Percentiles rank a stretch among this genome's conserved stretches.
Evolutionary conservation across 768 basidiomycete genomes (phyloP).

Genomic region (Boletus reticulatus): DNA sequence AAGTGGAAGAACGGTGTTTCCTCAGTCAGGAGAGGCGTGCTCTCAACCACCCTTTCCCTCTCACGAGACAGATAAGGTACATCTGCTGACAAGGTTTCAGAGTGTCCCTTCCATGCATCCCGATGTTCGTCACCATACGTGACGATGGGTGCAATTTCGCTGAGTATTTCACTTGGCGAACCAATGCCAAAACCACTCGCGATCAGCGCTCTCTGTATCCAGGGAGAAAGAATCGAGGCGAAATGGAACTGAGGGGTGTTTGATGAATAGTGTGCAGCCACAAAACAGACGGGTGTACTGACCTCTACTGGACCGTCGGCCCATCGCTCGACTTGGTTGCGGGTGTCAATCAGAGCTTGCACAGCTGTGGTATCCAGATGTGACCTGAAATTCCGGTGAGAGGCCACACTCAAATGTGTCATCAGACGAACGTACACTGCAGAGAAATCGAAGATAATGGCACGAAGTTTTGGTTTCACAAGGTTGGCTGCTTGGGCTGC

Average conservation of each 20-base stretch:
- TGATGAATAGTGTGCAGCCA: neutral
- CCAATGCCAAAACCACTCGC: conserved; percentile 91
- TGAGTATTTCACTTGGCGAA: conserved; percentile 36
- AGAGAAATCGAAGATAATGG: conserved; percentile 93
- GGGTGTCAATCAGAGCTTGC: conserved; percentile 88
- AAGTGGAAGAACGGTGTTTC: conserved; percentile 91
- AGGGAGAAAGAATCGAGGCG: conserved; percentile 85
- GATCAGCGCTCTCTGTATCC: conserved; percentile 86
- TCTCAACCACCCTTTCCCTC: neutral
- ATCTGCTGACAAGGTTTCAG: conserved; percentile 20
- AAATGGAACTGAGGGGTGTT: conserved; percentile 79
- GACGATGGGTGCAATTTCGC: conserved; percentile 79
- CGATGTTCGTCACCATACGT: conserved; percentile 50
- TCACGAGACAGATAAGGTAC: conserved; percentile 10
- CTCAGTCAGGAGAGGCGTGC: conserved; percentile 40
- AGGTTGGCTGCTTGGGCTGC: conserved; percentile 51
- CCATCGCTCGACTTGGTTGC: conserved; percentile 87
- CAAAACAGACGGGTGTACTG: conserved; percentile 10
- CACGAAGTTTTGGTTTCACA: conserved; percentile 66
- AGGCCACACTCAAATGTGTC: neutral
- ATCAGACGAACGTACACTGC: conserved; percentile 49
- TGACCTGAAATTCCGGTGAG: conserved; percentile 42
- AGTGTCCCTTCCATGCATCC: conserved; percentile 16
- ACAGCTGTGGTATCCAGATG: conserved; percentile 92
- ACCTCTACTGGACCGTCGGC: conserved; percentile 73